Percentiles rank a stretch among this genome's conserved stretches.
These are phyloP conservation scores for Mucuna pruriens DNA, from an alignment of 306 rosid species.

Conservation along the genomic window DNA sequence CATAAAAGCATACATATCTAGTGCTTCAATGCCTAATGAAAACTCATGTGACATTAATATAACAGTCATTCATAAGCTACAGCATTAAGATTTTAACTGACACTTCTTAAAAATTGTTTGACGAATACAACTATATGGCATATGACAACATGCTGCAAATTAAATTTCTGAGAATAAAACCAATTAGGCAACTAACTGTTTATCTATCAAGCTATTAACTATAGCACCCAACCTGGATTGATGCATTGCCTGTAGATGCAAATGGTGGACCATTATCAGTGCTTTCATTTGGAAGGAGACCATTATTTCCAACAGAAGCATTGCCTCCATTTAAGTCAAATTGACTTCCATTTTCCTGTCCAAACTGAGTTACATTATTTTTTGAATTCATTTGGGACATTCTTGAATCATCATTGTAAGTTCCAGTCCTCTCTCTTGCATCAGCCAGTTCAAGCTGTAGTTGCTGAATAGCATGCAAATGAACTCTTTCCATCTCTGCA, in stretches of 20 bases:
- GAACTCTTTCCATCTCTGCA: constrained; percentile 94
- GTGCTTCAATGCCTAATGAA: neutral
- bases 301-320: constrained; percentile 66
- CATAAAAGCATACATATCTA: neutral
- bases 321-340: constrained; percentile 65
- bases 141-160: neutral
- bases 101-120: neutral
- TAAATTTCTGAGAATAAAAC: neutral
- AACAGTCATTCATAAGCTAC: constrained; percentile 8
- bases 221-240: constrained; percentile 63
- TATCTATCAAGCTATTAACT: neutral
- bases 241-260: constrained; percentile 62
- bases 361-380: constrained; percentile 68
- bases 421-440: constrained; percentile 81
- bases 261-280: constrained; percentile 67
- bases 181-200: neutral
- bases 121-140: neutral
- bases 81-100: neutral
- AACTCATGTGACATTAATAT: neutral
- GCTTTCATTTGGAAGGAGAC: constrained; percentile 66
- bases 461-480: constrained; percentile 82
- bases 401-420: constrained; percentile 67
- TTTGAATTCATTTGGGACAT: constrained; percentile 60
- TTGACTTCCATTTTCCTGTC: constrained; percentile 71
- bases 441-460: constrained; percentile 92